These are phyloP conservation scores for Backusella psychrophila DNA, from an alignment of 192 early-diverging fungal genomes.

Conservation along the genomic window DNA sequence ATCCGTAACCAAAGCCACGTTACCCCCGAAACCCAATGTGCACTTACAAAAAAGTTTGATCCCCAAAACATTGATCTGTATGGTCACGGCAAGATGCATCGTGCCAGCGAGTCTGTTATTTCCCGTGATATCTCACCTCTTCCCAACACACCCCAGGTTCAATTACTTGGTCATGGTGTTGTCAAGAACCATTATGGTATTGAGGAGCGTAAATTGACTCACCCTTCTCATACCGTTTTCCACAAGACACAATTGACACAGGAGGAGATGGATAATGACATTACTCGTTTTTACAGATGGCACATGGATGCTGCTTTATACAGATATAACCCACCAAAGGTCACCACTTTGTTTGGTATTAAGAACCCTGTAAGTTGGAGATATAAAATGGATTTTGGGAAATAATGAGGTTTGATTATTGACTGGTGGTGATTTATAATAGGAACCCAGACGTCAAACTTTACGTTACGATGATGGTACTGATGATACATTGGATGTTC, in stretches of 20 bases:
- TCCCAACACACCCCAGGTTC: slow-evolving; percentile 30
- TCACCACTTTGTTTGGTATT: slow-evolving; percentile 32
- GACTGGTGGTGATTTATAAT: not conserved
- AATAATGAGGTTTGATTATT: not conserved
- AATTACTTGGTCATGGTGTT: slow-evolving; percentile 31
- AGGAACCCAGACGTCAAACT: slow-evolving; percentile 27
- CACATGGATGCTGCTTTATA: slow-evolving; percentile 40
- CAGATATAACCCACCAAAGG: slow-evolving; percentile 30
- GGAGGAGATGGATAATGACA: slow-evolving; percentile 28
- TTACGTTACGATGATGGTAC: slow-evolving; percentile 32
- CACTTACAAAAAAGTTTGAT: slow-evolving; percentile 29
- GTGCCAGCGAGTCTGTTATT: slow-evolving; percentile 26
- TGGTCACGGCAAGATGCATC: slow-evolving; percentile 33
- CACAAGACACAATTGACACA: slow-evolving; percentile 26
- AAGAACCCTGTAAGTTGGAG: slow-evolving; percentile 31
- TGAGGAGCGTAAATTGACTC: slow-evolving; percentile 28
- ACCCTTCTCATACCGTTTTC: slow-evolving; percentile 31
- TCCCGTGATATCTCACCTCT: slow-evolving; percentile 34
- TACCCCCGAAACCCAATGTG: slow-evolving; percentile 28
- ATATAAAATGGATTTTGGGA: too few species aligned
- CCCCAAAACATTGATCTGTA: slow-evolving; percentile 29
- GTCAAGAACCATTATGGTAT: slow-evolving; percentile 31
- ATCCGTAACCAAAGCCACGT: slow-evolving; percentile 32
- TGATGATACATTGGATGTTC: slow-evolving; percentile 26
- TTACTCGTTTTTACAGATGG: slow-evolving; percentile 38